Evolutionary conservation across 2,329 filamentous ascomycete genomes (phyloP), one percentile per base, ranked within the genome.

Genomic region (Drechslera avenae): DNA sequence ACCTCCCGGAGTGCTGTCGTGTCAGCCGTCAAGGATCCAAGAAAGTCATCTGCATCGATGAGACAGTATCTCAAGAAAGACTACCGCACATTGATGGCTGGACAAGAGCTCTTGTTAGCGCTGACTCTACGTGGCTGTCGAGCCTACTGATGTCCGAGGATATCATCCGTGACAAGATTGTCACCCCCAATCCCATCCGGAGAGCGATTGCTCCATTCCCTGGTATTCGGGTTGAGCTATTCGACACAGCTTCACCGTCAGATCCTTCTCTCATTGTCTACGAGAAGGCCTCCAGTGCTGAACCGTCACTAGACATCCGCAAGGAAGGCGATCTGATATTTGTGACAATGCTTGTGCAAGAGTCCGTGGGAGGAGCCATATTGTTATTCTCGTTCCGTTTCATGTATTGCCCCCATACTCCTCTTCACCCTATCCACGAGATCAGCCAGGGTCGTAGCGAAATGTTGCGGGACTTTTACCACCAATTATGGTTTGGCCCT

Each of bases 121-220:
- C 32, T 34, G 32, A 34, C 32, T n/a, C 8, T 14, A 23, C 35
- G 3, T 39, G 35, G 35, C 35, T 39, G 4, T 39, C 19, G 5
- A 26, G 35, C 35, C 18, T 39, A 14, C 35, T 39, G 4, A 39
- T 26, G 35, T 39, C 35, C 10, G 35, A 39, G 13, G 35, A 39
- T 12, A 26, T 59, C 36, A 54, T 50, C 49, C 52, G 49, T 16
- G 52, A 53, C n/a, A 19, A 59, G 34, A 26, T 32, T 13, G 50
- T 59, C 48, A 53, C 51, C 31, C 48, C 56, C 7, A 59, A 59
- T 37, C 56, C 56, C 3, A 59, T 59, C 19, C 45, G 52, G 28
- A 46, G 47, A 44, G 56, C 56, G 3, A 50, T 59, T 40, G 46
- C 53, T 10, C 56, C 56, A 19, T 19, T 39, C 18, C 35, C 35